These are phyloP conservation scores for Linnemannia exigua DNA, from an alignment of 192 early-diverging fungal genomes.

Conservation along the genomic window DNA sequence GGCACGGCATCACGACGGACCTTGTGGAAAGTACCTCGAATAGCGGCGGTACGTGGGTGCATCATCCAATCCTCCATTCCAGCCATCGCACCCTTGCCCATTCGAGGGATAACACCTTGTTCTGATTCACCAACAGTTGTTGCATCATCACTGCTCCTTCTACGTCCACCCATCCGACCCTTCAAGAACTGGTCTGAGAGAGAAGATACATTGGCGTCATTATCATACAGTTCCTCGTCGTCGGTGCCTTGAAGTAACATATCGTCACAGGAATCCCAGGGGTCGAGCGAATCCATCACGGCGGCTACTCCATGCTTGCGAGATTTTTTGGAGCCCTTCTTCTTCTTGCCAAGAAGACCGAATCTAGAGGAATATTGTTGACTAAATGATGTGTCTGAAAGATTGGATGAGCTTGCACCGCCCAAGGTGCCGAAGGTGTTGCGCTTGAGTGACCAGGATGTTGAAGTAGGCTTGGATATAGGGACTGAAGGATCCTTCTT, in stretches of 20 bases:
- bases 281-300: not conserved
- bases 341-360: not conserved
- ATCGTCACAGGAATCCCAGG: conserved; percentile 38
- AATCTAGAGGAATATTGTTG: not conserved
- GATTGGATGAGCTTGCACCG: not conserved
- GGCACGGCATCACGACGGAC: conserved; percentile 16
- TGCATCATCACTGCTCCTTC: not conserved
- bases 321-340: not conserved
- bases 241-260: conserved; percentile 25
- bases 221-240: conserved; percentile 3
- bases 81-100: not conserved
- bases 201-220: too few relatives aligned
- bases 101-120: not conserved
- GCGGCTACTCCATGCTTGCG: not conserved
- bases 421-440: conserved; percentile 23
- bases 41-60: conserved; percentile 41
- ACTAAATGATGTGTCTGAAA: not conserved
- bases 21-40: conserved; percentile 9
- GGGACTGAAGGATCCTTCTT: not conserved
- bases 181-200: conserved; percentile 18
- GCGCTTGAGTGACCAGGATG: conserved; percentile 15
- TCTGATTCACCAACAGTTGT: not conserved
- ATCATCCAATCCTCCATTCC: conserved; percentile 27
- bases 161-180: conserved; percentile 21
- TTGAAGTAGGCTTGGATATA: not conserved